Conservation (phyloP, 306 rosid genomes). For the Hylodesmum podocarpum region DNA sequence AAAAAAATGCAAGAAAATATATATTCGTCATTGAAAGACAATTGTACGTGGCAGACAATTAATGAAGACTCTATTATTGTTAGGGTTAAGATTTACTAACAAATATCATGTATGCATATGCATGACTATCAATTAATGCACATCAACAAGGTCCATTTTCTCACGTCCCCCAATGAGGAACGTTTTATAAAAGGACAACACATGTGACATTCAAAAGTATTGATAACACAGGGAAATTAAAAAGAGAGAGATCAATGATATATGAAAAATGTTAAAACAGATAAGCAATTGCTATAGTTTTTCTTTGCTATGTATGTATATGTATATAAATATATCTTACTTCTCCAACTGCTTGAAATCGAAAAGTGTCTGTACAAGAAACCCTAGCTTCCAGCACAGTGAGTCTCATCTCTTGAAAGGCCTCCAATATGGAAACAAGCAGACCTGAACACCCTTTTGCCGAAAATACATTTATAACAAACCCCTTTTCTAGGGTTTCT, state of each 20-base stretch:
- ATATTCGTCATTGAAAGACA: background rate
- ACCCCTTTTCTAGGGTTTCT: slow-evolving; percentile 85
- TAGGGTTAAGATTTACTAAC: slow-evolving; percentile 21
- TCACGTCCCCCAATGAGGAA: slow-evolving; percentile 26
- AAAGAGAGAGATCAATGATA: background rate
- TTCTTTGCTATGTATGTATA: background rate
- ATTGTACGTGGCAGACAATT: background rate
- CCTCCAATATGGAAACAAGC: slow-evolving; percentile 84
- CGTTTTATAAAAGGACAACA: slow-evolving; percentile 30
- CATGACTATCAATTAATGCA: slow-evolving; percentile 15
- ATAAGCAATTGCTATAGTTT: background rate
- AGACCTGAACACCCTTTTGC: slow-evolving; percentile 71
- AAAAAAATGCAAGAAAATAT: background rate
- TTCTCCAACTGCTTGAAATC: slow-evolving; percentile 85
- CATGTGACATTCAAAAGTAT: slow-evolving; percentile 33
- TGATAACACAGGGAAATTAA: background rate
- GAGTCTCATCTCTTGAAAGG: slow-evolving; percentile 84
- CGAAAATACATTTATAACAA: slow-evolving; percentile 69
- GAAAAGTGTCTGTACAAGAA: slow-evolving; percentile 85
- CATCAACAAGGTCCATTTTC: background rate
- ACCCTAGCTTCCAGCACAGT: slow-evolving; percentile 95
- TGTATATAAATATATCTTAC: slow-evolving; percentile 46
- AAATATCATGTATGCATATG: background rate
- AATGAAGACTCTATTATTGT: slow-evolving; percentile 6
- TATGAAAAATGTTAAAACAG: slow-evolving; percentile 6